Conservation (phyloP, 2,329 filamentous ascomycete genomes). For the Geosmithia putterillii region DNA sequence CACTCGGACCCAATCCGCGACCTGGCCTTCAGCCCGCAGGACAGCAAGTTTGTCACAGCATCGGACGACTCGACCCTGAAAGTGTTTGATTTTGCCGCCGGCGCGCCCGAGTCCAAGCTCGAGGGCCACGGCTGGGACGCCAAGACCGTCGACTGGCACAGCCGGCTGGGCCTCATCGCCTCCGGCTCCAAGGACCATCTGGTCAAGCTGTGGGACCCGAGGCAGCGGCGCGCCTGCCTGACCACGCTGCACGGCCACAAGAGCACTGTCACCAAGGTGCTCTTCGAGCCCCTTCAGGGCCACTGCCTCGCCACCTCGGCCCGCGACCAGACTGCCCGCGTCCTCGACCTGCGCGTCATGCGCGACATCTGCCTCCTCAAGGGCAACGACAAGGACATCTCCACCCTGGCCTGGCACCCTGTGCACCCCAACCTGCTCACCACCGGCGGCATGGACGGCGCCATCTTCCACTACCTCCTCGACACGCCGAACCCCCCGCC, state of each 20-base stretch:
- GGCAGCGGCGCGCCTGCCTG: constrained; percentile 66
- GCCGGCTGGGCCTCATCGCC: constrained; percentile 82
- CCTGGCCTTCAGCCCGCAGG: constrained; percentile 84
- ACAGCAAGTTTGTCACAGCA: constrained; percentile 91
- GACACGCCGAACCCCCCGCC: constrained; percentile 83
- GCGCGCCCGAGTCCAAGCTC: constrained; percentile 69
- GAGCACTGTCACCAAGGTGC: constrained; percentile 86
- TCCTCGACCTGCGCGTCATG: constrained; percentile 98
- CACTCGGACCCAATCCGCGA: constrained; percentile 86
- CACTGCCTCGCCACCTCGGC: constrained; percentile 84
- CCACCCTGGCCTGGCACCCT: constrained; percentile 86
- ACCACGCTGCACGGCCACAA: constrained; percentile 95
- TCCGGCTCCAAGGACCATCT: constrained; percentile 96
- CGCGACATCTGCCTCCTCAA: constrained; percentile 87
- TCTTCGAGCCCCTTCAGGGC: constrained; percentile 78
- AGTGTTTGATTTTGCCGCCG: constrained; percentile 90
- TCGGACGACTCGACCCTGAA: constrained; percentile 89
- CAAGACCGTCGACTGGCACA: constrained; percentile 96
- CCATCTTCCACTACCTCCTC: constrained; percentile 86
- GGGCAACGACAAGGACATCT: constrained; percentile 93
- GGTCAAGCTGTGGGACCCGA: constrained; percentile 97
- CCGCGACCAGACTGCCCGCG: constrained; percentile 79
- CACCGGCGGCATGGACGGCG: constrained; percentile 81
- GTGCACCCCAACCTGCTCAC: constrained; percentile 81
- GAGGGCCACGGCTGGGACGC: constrained; percentile 97